Evolutionary conservation across 148 eudicot genomes (phyloP).

Genomic region (Spergularia bocconei): DNA sequence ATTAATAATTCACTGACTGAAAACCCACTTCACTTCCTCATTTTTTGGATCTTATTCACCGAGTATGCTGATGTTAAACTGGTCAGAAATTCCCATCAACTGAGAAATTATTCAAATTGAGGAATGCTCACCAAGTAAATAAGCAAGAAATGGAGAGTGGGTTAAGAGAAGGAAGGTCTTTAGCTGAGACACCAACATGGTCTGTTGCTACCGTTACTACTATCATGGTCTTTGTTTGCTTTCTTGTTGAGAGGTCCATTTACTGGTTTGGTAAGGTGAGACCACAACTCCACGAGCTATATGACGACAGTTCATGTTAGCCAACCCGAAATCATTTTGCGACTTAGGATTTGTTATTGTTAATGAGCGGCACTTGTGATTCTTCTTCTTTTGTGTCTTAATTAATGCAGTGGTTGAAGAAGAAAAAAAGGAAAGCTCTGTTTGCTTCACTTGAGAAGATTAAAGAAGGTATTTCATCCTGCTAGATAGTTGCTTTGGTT

Average conservation of each 20-base stretch:
- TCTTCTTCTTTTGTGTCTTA: neutral
- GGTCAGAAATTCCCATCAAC: neutral
- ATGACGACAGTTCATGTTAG: neutral
- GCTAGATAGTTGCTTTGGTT: neutral
- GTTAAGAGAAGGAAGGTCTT: conserved; percentile 80
- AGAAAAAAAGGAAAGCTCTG: conserved; percentile 89
- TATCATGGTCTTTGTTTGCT: conserved; percentile 85
- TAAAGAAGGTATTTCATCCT: conserved; percentile 64
- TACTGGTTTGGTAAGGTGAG: conserved; percentile 91
- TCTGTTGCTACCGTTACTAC: conserved; percentile 92
- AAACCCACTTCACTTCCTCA: conserved; percentile 18
- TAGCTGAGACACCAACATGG: conserved; percentile 97
- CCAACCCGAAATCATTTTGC: neutral
- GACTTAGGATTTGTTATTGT: too few relatives aligned
- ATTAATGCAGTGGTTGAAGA: conserved; percentile 81
- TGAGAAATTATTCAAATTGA: conserved; percentile 5
- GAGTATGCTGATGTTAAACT: too few relatives aligned
- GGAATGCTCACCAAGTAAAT: neutral
- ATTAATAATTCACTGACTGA: neutral
- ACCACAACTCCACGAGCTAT: too few relatives aligned
- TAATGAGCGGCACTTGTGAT: too few relatives aligned
- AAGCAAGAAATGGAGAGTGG: conserved; percentile 18
- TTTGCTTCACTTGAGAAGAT: conserved; percentile 91
- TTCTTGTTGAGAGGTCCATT: conserved; percentile 76
- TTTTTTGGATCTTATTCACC: conserved; percentile 26